phyloP scores from a whole-genome alignment of 225 moss, liverwort and hornwort species.

The Asterella californica region DNA sequence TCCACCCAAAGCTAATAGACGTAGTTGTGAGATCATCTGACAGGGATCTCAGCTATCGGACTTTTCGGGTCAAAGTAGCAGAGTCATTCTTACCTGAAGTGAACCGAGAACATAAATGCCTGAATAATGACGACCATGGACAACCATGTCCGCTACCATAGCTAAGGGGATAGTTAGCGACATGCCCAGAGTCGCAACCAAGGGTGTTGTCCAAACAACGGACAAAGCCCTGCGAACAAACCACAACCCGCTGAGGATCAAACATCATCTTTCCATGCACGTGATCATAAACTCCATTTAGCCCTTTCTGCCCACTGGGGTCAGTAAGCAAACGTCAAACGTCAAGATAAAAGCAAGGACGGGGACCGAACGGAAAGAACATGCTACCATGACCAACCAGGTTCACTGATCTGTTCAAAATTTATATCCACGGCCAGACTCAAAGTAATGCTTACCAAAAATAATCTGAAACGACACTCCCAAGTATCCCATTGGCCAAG shows the following conservation, averaged over 20 bases:
- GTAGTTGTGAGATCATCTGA: too few relatives aligned
- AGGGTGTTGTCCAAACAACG: conserved; percentile 95
- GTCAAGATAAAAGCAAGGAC: neutral
- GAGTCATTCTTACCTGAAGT: conserved; percentile 51
- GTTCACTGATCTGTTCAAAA: too few relatives aligned
- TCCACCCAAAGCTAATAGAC: too few relatives aligned
- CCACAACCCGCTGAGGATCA: neutral
- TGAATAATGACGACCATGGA: conserved; percentile 93
- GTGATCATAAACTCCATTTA: neutral
- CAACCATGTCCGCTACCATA: conserved; percentile 92
- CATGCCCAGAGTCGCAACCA: conserved; percentile 96
- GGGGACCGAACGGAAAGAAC: neutral
- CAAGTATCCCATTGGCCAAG: conserved; percentile 76
- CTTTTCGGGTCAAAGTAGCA: neutral
- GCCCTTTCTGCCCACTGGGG: neutral
- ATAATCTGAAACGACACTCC: conserved; percentile 95
- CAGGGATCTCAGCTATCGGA: neutral
- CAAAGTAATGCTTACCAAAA: conserved; percentile 58
- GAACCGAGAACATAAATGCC: conserved; percentile 92
- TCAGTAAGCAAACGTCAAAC: neutral
- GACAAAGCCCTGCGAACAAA: conserved; percentile 76
- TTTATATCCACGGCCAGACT: neutral
- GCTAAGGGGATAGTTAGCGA: conserved; percentile 95
- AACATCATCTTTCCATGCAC: neutral
- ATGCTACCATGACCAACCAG: neutral